Evolutionary conservation across 1,284 basidiomycete genomes (phyloP).

Genomic region (Pseudozyma flocculosa): DNA sequence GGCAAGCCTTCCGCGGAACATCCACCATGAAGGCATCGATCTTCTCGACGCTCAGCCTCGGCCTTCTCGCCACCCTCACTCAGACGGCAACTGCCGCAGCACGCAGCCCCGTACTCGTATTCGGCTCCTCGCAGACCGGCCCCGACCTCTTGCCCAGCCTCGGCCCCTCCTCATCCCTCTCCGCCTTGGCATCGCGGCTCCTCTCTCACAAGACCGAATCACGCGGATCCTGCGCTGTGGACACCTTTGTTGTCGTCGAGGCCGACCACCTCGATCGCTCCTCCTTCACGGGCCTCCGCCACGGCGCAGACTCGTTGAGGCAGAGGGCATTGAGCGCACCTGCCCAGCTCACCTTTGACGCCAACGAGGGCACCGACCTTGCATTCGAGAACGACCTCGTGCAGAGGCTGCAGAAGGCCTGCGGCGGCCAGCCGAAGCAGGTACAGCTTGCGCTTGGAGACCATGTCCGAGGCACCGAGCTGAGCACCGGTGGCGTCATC

Average conservation of each 20-base stretch:
- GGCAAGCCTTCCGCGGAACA: too few species aligned
- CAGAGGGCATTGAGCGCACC: slow-evolving; percentile 24
- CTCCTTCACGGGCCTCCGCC: slow-evolving; percentile 18
- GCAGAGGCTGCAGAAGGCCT: background rate
- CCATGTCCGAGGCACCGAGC: background rate
- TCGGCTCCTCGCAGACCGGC: too few species aligned
- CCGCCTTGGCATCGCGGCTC: too few species aligned
- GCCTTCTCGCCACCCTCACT: too few species aligned
- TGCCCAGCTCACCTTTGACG: slow-evolving; percentile 27
- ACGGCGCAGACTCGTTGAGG: slow-evolving; percentile 19
- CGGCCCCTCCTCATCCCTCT: too few species aligned
- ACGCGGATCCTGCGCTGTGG: slow-evolving; percentile 10
- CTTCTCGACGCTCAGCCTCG: too few species aligned
- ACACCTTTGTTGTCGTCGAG: slow-evolving; percentile 13
- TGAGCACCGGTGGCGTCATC: background rate
- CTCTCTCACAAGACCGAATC: too few species aligned
- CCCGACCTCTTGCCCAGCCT: too few species aligned
- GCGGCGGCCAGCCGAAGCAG: background rate
- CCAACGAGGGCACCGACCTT: background rate
- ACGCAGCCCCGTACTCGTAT: too few species aligned
- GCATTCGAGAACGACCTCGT: background rate
- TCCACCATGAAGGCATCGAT: too few species aligned
- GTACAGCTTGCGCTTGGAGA: background rate
- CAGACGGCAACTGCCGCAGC: too few species aligned
- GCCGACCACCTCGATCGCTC: slow-evolving; percentile 10